These are phyloP conservation scores for Plasmodium cynomolgi DNA, from an alignment of 169 alveolate species.

Conservation along the genomic window DNA sequence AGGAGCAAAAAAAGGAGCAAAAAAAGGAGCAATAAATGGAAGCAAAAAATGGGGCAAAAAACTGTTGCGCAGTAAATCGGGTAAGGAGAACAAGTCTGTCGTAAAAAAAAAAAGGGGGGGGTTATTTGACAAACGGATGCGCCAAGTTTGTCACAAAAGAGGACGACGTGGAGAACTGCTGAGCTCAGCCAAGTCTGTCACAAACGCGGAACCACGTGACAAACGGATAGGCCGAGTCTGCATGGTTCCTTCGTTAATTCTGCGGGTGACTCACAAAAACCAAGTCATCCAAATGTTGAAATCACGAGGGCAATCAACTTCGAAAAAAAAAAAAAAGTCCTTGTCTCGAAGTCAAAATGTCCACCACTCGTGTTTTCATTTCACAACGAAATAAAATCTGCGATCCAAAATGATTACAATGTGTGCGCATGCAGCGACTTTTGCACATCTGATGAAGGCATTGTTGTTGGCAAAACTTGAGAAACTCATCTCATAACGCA, in stretches of 20 bases:
- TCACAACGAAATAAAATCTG: neutral
- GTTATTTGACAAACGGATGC: neutral
- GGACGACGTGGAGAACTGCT: neutral
- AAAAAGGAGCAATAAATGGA: neutral
- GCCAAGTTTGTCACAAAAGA: neutral
- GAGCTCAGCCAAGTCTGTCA: neutral
- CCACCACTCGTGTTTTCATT: neutral
- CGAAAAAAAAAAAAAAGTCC: neutral
- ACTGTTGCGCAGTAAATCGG: neutral
- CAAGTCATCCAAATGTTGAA: neutral
- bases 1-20: neutral
- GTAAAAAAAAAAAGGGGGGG: neutral
- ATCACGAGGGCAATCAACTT: neutral
- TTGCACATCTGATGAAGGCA: neutral
- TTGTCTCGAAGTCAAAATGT: neutral
- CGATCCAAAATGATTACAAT: neutral
- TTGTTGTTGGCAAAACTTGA: neutral
- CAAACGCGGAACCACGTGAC: neutral
- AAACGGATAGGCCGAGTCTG: neutral
- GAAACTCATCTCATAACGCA: neutral
- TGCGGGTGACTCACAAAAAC: neutral
- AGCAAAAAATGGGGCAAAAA: neutral
- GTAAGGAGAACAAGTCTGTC: neutral
- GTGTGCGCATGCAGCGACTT: neutral
- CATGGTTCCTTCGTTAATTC: neutral